Conservation (phyloP, 352 stramenopile genomes). For the Pythium angustatum region DNA sequence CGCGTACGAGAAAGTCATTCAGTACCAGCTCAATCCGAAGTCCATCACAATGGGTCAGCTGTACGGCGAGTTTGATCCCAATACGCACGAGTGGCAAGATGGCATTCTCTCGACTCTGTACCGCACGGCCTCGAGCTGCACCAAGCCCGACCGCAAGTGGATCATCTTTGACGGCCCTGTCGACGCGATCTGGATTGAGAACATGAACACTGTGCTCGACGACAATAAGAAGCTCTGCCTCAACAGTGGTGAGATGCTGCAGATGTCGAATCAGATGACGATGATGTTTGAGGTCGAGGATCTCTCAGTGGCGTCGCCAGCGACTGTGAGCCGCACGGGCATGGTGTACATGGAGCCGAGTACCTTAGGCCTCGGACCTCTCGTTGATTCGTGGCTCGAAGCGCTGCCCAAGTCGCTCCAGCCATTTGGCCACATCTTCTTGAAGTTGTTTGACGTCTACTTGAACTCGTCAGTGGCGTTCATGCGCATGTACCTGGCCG, state of each 20-base stretch:
- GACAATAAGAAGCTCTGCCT: conserved; percentile 96
- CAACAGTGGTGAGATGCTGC: conserved; percentile 93
- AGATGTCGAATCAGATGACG: conserved; percentile 95
- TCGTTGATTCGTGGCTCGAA: conserved; percentile 92
- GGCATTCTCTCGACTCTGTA: conserved; percentile 95
- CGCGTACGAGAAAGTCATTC: conserved; percentile 87
- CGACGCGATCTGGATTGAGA: conserved; percentile 96
- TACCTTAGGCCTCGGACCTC: conserved; percentile 83
- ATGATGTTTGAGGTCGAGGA: conserved; percentile 99
- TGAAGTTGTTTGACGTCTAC: conserved; percentile 90
- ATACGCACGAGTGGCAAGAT: conserved; percentile 96
- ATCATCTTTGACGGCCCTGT: conserved; percentile 95
- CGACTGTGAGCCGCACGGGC: conserved; percentile 93
- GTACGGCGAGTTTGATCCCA: conserved; percentile 94
- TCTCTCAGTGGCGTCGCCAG: conserved; percentile 91
- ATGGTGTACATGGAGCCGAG: conserved; percentile 97
- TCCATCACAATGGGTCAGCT: conserved; percentile 95
- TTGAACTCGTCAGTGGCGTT: conserved; percentile 87
- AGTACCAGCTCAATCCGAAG: conserved; percentile 94
- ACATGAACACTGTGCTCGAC: conserved; percentile 96
- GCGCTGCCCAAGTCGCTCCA: conserved; percentile 47
- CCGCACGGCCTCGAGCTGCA: conserved; percentile 82
- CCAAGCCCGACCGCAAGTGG: conserved; percentile 92
- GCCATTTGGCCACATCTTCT: conserved; percentile 45
- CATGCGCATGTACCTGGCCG: conserved; percentile 82